Conservation (phyloP, 345 rosid genomes). For the Populus euphratica region DNA sequence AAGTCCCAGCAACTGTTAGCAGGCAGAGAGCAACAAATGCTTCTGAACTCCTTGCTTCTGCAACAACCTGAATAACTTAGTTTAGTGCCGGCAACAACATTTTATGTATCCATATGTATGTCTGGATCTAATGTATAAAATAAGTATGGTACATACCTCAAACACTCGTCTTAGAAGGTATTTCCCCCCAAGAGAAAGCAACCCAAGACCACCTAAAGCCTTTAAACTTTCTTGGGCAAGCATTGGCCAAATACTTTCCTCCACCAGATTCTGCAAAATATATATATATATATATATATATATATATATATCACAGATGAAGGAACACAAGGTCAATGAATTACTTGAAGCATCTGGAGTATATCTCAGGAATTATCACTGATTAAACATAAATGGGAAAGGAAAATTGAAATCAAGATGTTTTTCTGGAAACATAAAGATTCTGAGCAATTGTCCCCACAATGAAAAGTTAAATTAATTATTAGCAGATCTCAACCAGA, state of each 20-base stretch:
- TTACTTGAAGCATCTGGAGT: not conserved
- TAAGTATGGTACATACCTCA: slow-evolving; percentile 51
- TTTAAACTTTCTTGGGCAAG: slow-evolving; percentile 86
- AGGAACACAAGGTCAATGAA: not conserved
- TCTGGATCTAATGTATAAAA: not conserved
- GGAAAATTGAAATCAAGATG: not conserved
- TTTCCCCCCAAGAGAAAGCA: slow-evolving; percentile 91
- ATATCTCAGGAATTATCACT: not conserved
- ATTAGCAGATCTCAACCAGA: not conserved
- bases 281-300: not conserved
- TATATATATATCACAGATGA: not conserved
- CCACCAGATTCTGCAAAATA: slow-evolving; percentile 46
- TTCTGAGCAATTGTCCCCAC: not conserved
- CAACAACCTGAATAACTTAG: slow-evolving; percentile 65
- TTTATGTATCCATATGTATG: not conserved
- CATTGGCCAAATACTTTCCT: slow-evolving; percentile 84
- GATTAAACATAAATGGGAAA: not conserved
- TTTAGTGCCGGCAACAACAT: slow-evolving; percentile 23
- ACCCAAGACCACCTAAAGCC: slow-evolving; percentile 79
- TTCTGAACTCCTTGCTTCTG: slow-evolving; percentile 93
- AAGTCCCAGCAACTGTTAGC: slow-evolving; percentile 90
- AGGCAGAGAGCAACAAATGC: slow-evolving; percentile 96
- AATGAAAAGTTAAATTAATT: not conserved
- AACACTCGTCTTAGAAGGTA: slow-evolving; percentile 73
- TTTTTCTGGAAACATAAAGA: not conserved